Base-by-base conservation (phyloP, 2,329 filamentous ascomycete genomes). In the Apiospora kogelbergensis region DNA sequence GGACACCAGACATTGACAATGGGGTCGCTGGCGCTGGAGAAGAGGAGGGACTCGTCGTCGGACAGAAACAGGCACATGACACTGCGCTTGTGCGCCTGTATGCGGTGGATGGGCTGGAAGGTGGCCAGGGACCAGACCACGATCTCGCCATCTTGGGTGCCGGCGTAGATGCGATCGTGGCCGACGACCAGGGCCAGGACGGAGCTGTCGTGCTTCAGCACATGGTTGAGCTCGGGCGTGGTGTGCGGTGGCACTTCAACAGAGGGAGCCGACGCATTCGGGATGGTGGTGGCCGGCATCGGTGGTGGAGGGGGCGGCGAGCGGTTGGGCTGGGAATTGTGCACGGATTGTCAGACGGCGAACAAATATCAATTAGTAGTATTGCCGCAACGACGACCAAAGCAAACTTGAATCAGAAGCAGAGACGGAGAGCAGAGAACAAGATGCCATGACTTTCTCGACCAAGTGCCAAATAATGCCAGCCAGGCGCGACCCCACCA, bases 1-100 rank as follows among this genome's bases (percentile, higher is more conserved):
- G 95, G 93, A 74, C 90, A 91, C 96, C 96, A 99, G 53, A 97
- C 93, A 78, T 97, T 98, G 77, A 98, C 91, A 69, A 98, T 92
- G 1, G 95, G 93, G 77, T 99, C 96, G 73, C 94, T 95, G 11
- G 94, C 95, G 74, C 93, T 97, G 13, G 95, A 98, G 80, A 99
- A 95, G 11, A 99, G 88, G 40, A 97, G 85, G 20, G 85, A 85
- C 71, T 89, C 85, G 78, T 97, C 91, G 66, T 90, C 86, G 10
- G 93, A 95, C 33, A 99, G 85, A 77, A 90, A 92, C 3, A 99
- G 86, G 69, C 91, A 94, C 64, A 99, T 89, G 26, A 99, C 93
- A 77, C 94, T 97, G 68, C 96, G 93, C 77, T 93, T 92, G 82
- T 99, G 96, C 6, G 94, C 96, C 78, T 96, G 92, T 24, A 98